These are phyloP conservation scores for Ascochyta viciae-villosae DNA, from an alignment of 2,329 filamentous ascomycete species.

Conservation along the genomic window DNA sequence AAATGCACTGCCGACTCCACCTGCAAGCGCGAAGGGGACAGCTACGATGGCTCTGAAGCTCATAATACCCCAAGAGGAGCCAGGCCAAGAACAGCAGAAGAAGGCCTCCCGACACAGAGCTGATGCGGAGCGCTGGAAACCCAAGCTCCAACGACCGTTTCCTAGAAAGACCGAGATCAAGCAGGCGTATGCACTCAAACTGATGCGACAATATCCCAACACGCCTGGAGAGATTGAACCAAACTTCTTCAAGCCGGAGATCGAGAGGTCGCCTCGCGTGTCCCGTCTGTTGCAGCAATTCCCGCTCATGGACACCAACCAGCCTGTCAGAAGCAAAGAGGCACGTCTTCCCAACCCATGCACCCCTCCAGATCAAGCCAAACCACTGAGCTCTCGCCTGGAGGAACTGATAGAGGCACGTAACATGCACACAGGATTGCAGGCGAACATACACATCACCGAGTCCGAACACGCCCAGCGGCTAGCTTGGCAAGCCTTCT, in stretches of 20 bases:
- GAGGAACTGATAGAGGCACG: not conserved
- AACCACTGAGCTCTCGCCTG: slow-evolving; percentile 2
- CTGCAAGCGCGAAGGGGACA: slow-evolving; percentile 9
- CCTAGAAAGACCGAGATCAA: slow-evolving; percentile 25
- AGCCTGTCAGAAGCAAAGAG: not conserved
- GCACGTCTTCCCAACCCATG: not conserved
- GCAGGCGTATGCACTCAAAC: slow-evolving; percentile 30
- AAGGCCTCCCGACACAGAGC: slow-evolving; percentile 19
- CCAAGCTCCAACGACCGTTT: slow-evolving; percentile 25
- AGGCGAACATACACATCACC: slow-evolving; percentile 23
- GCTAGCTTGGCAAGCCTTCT: slow-evolving; percentile 29
- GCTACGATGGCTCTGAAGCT: slow-evolving; percentile 23
- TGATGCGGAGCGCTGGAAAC: slow-evolving; percentile 27
- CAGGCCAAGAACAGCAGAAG: slow-evolving; percentile 14
- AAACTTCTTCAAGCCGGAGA: slow-evolving; percentile 26
- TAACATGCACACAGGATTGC: slow-evolving; percentile 3
- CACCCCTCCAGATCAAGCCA: not conserved
- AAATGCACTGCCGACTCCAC: slow-evolving; percentile 14
- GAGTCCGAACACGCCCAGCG: slow-evolving; percentile 13
- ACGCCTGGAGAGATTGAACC: not conserved
- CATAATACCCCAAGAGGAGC: slow-evolving; percentile 18
- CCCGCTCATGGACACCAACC: slow-evolving; percentile 6
- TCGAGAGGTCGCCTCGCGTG: slow-evolving; percentile 27
- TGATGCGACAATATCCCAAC: slow-evolving; percentile 33
- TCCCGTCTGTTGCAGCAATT: slow-evolving; percentile 19